Base-by-base conservation (phyloP, 352 stramenopile species). In the Vaucheria bursata region DNA sequence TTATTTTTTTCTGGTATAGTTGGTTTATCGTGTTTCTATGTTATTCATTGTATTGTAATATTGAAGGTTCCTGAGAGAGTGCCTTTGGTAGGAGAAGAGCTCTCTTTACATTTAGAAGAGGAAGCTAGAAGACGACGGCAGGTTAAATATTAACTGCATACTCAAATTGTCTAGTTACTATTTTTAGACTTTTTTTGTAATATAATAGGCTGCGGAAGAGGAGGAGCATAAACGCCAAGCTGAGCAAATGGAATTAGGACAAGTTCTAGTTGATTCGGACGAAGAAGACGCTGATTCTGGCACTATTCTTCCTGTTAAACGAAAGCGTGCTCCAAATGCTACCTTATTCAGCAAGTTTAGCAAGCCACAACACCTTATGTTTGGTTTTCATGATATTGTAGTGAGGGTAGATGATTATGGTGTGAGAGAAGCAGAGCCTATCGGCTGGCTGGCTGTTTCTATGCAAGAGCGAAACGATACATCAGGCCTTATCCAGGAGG, bases 401-500 rank as follows among this genome's bases (percentile, higher is more conserved):
- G 52, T 82, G 18, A 38, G 52, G 32, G 73, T 73, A 49, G 77
- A 82, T 37, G 77, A 82, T 34, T 82, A 82, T 73, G 77, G 77
- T 29, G 77, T 82, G 35, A 69, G 75, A 32, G 77, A 82, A 39
- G 75, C 50, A 1, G 70, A 82, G 77, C 77, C 77, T 36, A 82
- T 82, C 36, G 77, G 70, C 32, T 82, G 77, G 77, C 77, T 82
- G 37, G 77, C 77, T 34, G 52, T 75, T 25, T 75, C 77, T 29
- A 82, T 82, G 77, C 77, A 82, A 59, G 70, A 82, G 77, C 77
- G 75, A 38, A 82, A 82, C 50, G 77, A 82, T 40, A 82, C 75
- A 39, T 64, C 77, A 33, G 77, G 49, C 38, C 50, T 75, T 31
- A 75, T 82, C n/a, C 31, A 82, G 36, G 77, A 82, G 71, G 77